These are phyloP conservation scores for Rhizoctonia solani DNA, from an alignment of 1,284 basidiomycete genomes.

Conservation along the genomic window DNA sequence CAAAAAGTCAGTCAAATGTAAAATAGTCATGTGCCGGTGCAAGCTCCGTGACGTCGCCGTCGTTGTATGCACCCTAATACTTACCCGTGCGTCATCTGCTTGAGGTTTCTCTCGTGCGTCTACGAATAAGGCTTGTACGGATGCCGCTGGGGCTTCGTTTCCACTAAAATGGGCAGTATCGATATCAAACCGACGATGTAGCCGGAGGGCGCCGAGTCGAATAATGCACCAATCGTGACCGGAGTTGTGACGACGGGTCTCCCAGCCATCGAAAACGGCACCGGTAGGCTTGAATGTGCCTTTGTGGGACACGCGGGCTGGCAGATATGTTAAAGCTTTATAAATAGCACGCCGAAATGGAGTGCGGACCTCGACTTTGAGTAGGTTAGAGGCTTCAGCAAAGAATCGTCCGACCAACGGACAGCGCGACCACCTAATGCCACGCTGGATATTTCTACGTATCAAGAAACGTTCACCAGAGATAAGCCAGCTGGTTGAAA, in stretches of 20 bases:
- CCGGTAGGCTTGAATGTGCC: conserved; percentile 97
- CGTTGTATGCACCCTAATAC: no score
- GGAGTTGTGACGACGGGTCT: conserved; percentile 87
- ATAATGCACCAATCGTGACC: conserved; percentile 93
- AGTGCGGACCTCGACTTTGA: conserved; percentile 73
- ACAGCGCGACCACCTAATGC: conserved; percentile 79
- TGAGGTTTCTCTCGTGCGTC: conserved; percentile 39
- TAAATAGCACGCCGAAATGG: conserved; percentile 28
- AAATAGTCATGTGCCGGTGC: no score
- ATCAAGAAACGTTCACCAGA: neutral
- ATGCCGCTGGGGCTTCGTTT: conserved; percentile 87
- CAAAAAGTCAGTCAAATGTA: no score
- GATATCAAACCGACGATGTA: conserved; percentile 87
- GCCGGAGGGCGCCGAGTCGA: conserved; percentile 78
- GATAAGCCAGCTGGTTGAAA: conserved; percentile 2
- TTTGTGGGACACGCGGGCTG: conserved; percentile 83
- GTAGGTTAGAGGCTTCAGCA: conserved; percentile 80
- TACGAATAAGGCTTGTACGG: conserved; percentile 67
- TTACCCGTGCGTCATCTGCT: conserved; percentile 48
- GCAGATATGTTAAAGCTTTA: neutral
- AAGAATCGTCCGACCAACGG: conserved; percentile 96
- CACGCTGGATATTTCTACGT: conserved; percentile 84
- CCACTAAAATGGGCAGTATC: conserved; percentile 97
- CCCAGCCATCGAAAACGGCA: conserved; percentile 95
- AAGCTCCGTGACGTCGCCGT: no score